Evolutionary conservation across 148 eudicot species (phyloP), one percentile per base, ranked within the genome.

Genomic region (Rhododendron williamsianum): DNA sequence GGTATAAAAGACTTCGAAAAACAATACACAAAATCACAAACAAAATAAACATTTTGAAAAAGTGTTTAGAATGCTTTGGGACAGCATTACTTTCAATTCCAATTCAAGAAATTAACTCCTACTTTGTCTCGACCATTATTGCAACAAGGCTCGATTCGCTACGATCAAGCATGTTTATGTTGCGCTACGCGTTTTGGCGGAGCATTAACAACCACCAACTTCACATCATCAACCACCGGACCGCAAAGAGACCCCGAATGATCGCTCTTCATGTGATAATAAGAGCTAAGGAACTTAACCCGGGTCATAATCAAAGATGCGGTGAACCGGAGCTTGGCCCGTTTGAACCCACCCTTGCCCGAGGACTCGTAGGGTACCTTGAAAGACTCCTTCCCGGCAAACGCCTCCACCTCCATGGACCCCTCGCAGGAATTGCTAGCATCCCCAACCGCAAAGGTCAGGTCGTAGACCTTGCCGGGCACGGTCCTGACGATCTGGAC

Each of bases 221-320:
- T 87, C 78, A 91, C 89, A 84, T 87, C 91, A 82, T 91, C 90
- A 15, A 91, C 18, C 35, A 91, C 89, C 10, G 93, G 93, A 49
- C 93, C 93, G 51, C 93, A 91, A 43, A 91, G 83, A 30, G 92
- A 85, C 25, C 92, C 90, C 15, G 88, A 87, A 23, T 85, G 23
- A 38, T 91, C 93, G 54, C 78, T 90, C 85, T 85, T 90, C 92
- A 86, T 91, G 58, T 85, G 86, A 48, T 91, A 91, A 25, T 36
- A 88, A 43, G 86, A 35, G 85, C 93, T 91, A 52, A 88, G 43
- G 46, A 90, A 91, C 82, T 87, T 86, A 6, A 91, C 35, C 83
- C 89, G 72, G 23, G 93, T 88, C 3, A 87, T 52, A 0, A 51
- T 0, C 2, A 78, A 43, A 33, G 30, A 78, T 0, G 92, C 93